phyloP scores from a whole-genome alignment of 371 early-diverging fungal genomes.

The Nematocida major region DNA sequence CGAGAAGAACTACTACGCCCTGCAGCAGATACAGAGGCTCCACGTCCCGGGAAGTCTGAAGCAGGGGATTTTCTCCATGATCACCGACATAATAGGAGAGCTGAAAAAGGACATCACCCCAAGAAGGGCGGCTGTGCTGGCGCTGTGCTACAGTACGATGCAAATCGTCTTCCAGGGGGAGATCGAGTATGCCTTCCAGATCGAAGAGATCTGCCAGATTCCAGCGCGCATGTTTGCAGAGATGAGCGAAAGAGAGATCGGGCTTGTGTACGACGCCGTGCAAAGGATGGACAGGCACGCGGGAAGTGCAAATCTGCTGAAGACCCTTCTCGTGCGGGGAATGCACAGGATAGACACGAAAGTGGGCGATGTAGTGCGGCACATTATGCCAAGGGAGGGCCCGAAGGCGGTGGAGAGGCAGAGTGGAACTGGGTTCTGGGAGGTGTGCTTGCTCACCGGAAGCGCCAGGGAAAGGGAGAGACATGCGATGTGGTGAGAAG shows the following conservation, averaged over 20 bases:
- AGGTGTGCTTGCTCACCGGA: not conserved
- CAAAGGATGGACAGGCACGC: slow-evolving; percentile 4
- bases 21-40: slow-evolving; percentile 25
- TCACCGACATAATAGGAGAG: not conserved
- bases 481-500: not conserved
- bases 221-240: slow-evolving; percentile 10
- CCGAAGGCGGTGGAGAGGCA: not conserved
- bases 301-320: slow-evolving; percentile 15
- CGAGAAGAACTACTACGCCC: slow-evolving; percentile 15
- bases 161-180: slow-evolving; percentile 16
- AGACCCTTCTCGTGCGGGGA: slow-evolving; percentile 31
- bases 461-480: not conserved
- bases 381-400: slow-evolving; percentile 41
- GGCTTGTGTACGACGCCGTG: not conserved
- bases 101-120: slow-evolving; percentile 29
- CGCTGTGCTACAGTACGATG: slow-evolving; percentile 16
- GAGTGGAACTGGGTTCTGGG: slow-evolving; percentile 29
- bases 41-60: slow-evolving; percentile 34
- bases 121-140: not conserved
- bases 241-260: slow-evolving; percentile 12
- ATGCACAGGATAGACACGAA: slow-evolving; percentile 32
- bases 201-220: slow-evolving; percentile 28
- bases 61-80: slow-evolving; percentile 25
- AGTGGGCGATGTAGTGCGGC: not conserved
- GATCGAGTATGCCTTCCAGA: slow-evolving; percentile 43